Base-by-base conservation (phyloP, 164 flowering plant genomes). In the Hamamelis virginiana region DNA sequence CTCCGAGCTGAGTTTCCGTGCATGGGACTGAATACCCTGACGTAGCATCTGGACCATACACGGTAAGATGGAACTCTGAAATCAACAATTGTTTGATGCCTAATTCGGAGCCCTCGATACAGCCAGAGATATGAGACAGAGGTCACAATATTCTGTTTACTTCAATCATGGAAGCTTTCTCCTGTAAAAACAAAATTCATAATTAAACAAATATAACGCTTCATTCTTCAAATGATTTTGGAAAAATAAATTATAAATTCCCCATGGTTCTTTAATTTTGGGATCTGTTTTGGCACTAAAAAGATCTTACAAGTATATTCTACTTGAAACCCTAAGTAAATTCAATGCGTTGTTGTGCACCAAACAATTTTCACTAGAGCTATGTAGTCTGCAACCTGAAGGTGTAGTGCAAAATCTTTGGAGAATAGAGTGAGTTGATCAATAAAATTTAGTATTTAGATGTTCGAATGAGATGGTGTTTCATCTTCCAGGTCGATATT, bases 141-240 rank as follows among this genome's bases (percentile, higher is more conserved):
- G 65, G 60, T 87, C 76, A 86, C 75, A 85, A 67, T 65, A 75
- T 18, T 72, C 93, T 84, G 76, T 83, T 81, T 43, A 53, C 79
- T 72, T 81, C 90, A 48, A 82, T 72, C 74, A 78, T 65, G 55
- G 84, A 41, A 68, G 69, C 75, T 74, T 66, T 85, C 70, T 86
- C 94, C 91, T 87, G 91, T 43, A 70, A 76, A 57, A 66, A 4
- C 15, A 26, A 47, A 13, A 38, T 26, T 38, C 46, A 12, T 1
- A 64, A 57, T 67, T 46, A 53, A n/a, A 46, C 5, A 38, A 21
- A 22, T n/a, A 28, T 16, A 43, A 59, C 25, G 46, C 47, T 59
- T 33, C 26, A 53, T 46, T 51, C 6, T 51, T 51, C 55, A 51
- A 18, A 51, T 16, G 21, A n/a, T n/a, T 48, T 48, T n/a, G n/a